Percentiles rank a stretch among this genome's conserved stretches.
These are phyloP conservation scores for Spergularia azorica DNA, from an alignment of 179 eudicot genomes.

Conservation along the genomic window DNA sequence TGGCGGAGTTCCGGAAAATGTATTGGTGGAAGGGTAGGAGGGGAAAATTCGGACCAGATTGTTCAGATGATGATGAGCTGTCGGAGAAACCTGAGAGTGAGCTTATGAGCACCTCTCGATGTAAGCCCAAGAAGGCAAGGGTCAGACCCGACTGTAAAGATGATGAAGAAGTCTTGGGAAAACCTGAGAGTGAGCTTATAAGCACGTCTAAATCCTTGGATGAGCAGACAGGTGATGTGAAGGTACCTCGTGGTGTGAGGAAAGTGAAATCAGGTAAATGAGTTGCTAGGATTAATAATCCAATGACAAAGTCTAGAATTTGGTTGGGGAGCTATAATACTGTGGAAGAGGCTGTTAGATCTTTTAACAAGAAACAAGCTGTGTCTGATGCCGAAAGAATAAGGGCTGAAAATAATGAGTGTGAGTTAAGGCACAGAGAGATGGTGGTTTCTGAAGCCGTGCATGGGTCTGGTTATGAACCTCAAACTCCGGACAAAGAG, in stretches of 20 bases:
- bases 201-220: not conserved
- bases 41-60: no score
- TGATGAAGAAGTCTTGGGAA: no score
- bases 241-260: conserved; percentile 22
- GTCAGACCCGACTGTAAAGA: no score
- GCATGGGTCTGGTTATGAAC: no score
- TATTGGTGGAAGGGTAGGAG: no score
- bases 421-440: no score
- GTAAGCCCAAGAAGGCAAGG: no score
- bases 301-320: conserved; percentile 6
- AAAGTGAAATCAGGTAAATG: conserved; percentile 33
- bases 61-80: no score
- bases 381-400: not conserved
- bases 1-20: not conserved
- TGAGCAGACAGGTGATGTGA: not conserved
- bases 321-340: conserved; percentile 33
- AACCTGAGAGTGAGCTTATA: not conserved
- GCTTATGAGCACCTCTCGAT: not conserved
- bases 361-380: conserved; percentile 19
- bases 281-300: conserved; percentile 20
- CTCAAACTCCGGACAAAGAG: no score
- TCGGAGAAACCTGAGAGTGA: no score
- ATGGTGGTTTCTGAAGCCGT: no score
- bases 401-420: not conserved
- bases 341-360: conserved; percentile 29